Base-by-base conservation (phyloP, 768 basidiomycete genomes). In the Xerocomus spinulosus region DNA sequence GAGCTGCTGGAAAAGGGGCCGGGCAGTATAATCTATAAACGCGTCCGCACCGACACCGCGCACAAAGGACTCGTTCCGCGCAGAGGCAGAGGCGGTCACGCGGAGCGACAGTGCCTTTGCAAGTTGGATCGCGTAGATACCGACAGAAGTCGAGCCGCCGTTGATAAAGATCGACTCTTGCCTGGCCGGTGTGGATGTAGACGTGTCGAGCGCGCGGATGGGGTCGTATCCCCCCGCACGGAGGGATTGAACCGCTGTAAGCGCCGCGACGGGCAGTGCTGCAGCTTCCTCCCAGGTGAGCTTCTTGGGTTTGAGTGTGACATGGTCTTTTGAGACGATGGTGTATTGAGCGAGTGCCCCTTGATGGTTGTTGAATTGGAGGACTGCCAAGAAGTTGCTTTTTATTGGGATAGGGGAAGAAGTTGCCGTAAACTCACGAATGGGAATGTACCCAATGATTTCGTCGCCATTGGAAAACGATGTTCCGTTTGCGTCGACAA, bases 141-240 rank as follows among this genome's bases (percentile, higher is more conserved):
- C 87, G 2, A 87, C 83, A 12, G 80, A 67, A 1, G 82, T 79
- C 42, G 81, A 82, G 4, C 84, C 87, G 0, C 86, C 86, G 47
- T 85, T 82, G 57, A 91, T 69, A 54, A 89, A 76, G 4, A 90
- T 68, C 2, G 73, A 72, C 56, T 82, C 81, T 2, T 77, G 50
- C 14, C 15, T 7, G 21, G 35, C 8, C 1, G 46, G n/a, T 0
- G 44, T 23, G 4, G 29, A 13, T 20, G 24, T 1, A 9, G 37
- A 7, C 2, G 32, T 21, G n/a, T 29, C 24, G 3, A 51, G 42
- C 0, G 36, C 49, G 18, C 41, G 37, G 1, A n/a, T 56, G 58
- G 85, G 76, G n/a, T 85, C 60, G 24, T 75, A 68, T 1, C 69
- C 77, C 1, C 69, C 59, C 0, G 71, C 59, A 36, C 78, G 67